Conservation (phyloP, 2,329 filamentous ascomycete species). For the Venturia aucupariae region DNA sequence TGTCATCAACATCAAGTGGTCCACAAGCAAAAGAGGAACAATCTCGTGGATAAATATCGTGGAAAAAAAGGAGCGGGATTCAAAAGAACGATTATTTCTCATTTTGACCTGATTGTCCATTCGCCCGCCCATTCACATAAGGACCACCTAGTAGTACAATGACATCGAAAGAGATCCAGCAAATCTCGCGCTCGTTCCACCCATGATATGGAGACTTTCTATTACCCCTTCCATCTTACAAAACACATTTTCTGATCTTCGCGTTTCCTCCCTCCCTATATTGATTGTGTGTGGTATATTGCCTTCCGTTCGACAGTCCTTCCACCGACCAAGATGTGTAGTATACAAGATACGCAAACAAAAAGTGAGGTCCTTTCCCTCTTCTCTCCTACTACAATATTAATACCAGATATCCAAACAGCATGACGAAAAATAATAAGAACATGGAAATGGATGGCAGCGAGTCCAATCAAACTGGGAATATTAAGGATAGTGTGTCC, state of each 20-base stretch:
- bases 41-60: no score
- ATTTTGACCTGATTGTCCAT: no score
- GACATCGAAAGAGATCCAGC: no score
- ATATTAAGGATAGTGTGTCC: conserved; percentile 12
- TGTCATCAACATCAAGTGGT: no score
- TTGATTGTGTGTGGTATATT: background rate
- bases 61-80: no score
- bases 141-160: no score
- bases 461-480: background rate
- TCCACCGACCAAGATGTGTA: background rate
- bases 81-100: no score
- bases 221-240: no score
- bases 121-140: no score
- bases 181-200: no score
- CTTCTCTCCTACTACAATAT: background rate
- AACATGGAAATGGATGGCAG: background rate
- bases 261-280: background rate
- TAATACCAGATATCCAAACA: background rate
- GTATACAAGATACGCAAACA: conserved; percentile 4
- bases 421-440: background rate
- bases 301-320: background rate
- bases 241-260: background rate
- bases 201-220: no score
- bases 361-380: background rate
- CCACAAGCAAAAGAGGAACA: no score